Conservation (phyloP, 1,139 yeast genomes). For the Hemisphaericaspora xylanilytica region DNA sequence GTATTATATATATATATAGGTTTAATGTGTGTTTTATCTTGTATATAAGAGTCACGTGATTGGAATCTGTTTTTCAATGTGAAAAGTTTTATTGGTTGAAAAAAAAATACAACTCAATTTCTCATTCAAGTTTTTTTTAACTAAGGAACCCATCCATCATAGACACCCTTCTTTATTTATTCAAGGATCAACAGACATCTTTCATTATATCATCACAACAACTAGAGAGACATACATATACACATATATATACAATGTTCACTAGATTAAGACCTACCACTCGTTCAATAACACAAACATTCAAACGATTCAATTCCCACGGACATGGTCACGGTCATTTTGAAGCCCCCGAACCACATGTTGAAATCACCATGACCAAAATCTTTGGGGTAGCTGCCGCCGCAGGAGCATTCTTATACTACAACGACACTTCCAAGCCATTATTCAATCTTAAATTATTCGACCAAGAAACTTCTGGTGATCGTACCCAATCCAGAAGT, state of each 20-base stretch:
- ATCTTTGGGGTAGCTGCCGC: constrained; percentile 43
- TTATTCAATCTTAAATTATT: constrained; percentile 40
- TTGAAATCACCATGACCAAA: constrained; percentile 40
- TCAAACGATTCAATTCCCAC: constrained; percentile 35
- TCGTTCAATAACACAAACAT: constrained; percentile 12
- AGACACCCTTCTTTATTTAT: background rate
- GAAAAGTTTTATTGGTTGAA: constrained; percentile 6
- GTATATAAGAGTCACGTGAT: constrained; percentile 6
- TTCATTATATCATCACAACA: background rate
- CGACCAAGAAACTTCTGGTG: constrained; percentile 32
- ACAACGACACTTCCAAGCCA: constrained; percentile 38
- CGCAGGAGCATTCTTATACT: constrained; percentile 39
- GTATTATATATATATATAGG: background rate
- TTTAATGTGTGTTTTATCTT: background rate
- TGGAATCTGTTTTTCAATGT: background rate
- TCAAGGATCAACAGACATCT: background rate
- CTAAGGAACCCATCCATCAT: background rate
- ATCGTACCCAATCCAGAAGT: constrained; percentile 37
- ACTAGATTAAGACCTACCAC: constrained; percentile 9
- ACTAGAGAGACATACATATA: background rate
- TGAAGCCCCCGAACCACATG: constrained; percentile 22
- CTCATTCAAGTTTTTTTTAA: background rate
- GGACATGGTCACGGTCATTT: constrained; percentile 20
- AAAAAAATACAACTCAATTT: too few relatives aligned
- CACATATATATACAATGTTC: constrained; percentile 9